A percentile compares a stretch with the other conserved stretches of the same genome.
Conservation (phyloP, 306 rosid species). For the Macrotyloma uniflorum region DNA sequence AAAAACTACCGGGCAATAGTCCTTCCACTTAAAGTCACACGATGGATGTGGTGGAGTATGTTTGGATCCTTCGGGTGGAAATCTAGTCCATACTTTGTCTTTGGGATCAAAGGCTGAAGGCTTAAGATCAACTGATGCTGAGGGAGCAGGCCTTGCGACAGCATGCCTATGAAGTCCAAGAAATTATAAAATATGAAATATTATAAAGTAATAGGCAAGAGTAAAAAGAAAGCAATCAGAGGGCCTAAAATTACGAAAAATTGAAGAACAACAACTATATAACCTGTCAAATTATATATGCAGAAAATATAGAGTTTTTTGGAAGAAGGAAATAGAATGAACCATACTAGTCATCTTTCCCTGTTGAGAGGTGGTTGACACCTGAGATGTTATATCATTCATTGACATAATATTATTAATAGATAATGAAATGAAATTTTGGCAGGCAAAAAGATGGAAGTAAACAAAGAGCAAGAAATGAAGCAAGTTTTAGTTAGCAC, state of each 20-base stretch:
- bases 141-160: slow-evolving; percentile 88
- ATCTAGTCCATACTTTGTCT: slow-evolving; percentile 91
- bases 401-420: background rate
- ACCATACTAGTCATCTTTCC: background rate
- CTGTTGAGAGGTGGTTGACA: background rate
- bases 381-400: background rate
- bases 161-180: slow-evolving; percentile 70
- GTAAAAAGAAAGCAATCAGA: background rate
- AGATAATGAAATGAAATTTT: background rate
- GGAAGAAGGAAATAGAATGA: background rate
- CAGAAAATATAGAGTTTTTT: background rate
- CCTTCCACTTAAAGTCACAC: slow-evolving; percentile 91
- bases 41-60: slow-evolving; percentile 93
- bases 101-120: slow-evolving; percentile 93
- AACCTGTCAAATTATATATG: background rate
- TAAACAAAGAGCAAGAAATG: background rate
- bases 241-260: background rate
- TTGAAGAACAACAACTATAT: background rate
- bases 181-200: slow-evolving; percentile 29
- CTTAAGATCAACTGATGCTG: slow-evolving; percentile 82
- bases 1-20: slow-evolving; percentile 93
- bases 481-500: background rate
- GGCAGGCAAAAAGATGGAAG: background rate
- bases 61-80: slow-evolving; percentile 92
- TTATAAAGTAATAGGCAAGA: background rate